phyloP scores from a whole-genome alignment of 495 filamentous ascomycete species.

The Neurospora sp. region DNA sequence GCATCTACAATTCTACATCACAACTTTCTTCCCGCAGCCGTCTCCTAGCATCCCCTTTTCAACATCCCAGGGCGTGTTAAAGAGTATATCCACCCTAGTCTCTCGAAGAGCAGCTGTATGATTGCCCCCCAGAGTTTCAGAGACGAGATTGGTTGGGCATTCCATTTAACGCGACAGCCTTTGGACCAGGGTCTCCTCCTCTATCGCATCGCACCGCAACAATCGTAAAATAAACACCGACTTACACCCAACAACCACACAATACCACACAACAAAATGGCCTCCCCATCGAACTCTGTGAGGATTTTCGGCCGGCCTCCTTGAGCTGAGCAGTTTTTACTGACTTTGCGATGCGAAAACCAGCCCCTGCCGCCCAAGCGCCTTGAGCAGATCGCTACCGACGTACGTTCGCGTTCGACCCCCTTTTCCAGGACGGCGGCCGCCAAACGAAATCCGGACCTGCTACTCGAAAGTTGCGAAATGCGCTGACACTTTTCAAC shows the following conservation, averaged over 20 bases:
- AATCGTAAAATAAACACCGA: background rate
- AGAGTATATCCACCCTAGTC: background rate
- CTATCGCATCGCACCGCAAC: background rate
- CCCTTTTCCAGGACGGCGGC: background rate
- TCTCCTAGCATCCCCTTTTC: background rate
- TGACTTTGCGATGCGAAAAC: background rate
- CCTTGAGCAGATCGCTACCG: conserved; percentile 71
- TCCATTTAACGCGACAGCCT: background rate
- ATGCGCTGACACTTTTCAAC: conserved; percentile 14
- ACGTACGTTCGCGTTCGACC: conserved; percentile 45
- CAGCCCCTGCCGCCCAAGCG: conserved; percentile 69
- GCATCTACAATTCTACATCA: background rate
- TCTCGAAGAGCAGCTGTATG: background rate
- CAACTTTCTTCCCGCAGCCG: background rate
- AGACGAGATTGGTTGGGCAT: background rate
- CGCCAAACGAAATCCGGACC: background rate
- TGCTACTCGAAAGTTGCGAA: background rate
- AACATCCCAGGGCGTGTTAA: background rate
- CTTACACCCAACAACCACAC: conserved; percentile 1
- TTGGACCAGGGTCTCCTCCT: background rate
- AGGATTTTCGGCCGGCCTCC: background rate
- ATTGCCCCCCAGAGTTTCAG: background rate
- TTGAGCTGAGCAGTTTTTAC: background rate
- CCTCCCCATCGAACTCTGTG: conserved; percentile 21
- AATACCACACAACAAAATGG: conserved; percentile 13